A percentile compares a stretch with the other conserved stretches of the same genome.
Conservation (phyloP, 306 rosid species). For the Notholithocarpus densiflorus region DNA sequence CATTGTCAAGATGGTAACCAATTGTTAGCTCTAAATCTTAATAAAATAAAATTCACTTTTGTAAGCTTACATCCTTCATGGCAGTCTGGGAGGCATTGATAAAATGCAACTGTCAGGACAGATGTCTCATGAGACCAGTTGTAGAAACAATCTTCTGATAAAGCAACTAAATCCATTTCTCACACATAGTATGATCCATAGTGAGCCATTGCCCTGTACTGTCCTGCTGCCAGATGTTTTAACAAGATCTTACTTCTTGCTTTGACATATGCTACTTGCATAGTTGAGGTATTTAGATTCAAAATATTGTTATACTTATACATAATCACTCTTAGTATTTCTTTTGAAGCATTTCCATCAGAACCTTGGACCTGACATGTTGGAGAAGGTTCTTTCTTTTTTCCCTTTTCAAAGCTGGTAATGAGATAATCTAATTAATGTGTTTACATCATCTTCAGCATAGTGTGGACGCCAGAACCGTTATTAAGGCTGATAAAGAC, state of each 20-base stretch:
- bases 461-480: slow-evolving; percentile 18
- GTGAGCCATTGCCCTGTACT: neutral
- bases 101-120: neutral
- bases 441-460: slow-evolving; percentile 28
- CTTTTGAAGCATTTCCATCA: neutral
- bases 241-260: neutral
- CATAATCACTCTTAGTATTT: neutral
- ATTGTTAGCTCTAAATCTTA: neutral
- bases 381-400: neutral
- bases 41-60: neutral
- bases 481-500: slow-evolving; percentile 23
- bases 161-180: neutral
- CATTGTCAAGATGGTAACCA: neutral
- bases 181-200: neutral
- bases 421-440: neutral
- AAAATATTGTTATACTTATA: neutral
- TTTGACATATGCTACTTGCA: neutral
- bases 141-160: neutral
- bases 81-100: neutral
- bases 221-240: neutral
- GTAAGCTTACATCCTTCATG: neutral
- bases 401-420: no score
- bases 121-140: neutral
- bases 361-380: slow-evolving; percentile 7
- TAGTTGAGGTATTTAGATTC: neutral